Evolutionary conservation across 2,329 filamentous ascomycete species (phyloP), one percentile per base, ranked within the genome.

Genomic region (Stagonosporopsis cucurbitacearum): DNA sequence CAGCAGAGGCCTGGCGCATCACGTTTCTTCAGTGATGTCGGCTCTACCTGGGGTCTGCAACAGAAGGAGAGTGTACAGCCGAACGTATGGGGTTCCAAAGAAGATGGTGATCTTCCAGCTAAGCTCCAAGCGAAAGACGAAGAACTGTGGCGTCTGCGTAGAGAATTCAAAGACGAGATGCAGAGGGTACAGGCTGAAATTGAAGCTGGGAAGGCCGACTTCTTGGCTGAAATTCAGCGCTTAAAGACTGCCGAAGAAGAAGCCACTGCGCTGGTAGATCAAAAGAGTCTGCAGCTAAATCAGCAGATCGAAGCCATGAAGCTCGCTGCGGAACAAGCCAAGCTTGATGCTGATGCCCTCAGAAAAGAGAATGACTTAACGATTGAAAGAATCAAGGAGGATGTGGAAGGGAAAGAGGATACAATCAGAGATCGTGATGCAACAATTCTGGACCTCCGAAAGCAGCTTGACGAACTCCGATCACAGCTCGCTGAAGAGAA

Each of bases 301-400:
- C 61, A 66, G 44, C 65, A 71, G 44, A 59, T 66, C 8, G 61
- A 66, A 26, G 20, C 53, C 2, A 59, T 67, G 62, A 69, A 61
- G 20, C 25, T 37, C 13, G 57, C 57, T 26, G 59, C 60, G 3
- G 59, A 67, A n/a, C 54, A 71, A 58, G 63, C 63, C 13, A 69
- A 63, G 50, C 56, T 37, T 19, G 61, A 67, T 20, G 60, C 58
- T 4, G 68, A 69, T 40, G 59, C 63, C 9, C 32, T 62, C 12
- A 60, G 46, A 22, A 72, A 63, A 35, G 72, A 74, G 39, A 72
- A 72, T 15, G 61, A 67, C 17, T 23, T 62, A 11, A 67, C 62
- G 2, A 69, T 74, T 32, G 71, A 70, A 37, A 63, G 70, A 22
- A 54, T 72, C 40, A 73, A 70, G 35, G 71, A 75, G 55, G 72